Evolutionary conservation across 129 eudicot genomes (phyloP).

Genomic region (Centrapalus pauciflorus): DNA sequence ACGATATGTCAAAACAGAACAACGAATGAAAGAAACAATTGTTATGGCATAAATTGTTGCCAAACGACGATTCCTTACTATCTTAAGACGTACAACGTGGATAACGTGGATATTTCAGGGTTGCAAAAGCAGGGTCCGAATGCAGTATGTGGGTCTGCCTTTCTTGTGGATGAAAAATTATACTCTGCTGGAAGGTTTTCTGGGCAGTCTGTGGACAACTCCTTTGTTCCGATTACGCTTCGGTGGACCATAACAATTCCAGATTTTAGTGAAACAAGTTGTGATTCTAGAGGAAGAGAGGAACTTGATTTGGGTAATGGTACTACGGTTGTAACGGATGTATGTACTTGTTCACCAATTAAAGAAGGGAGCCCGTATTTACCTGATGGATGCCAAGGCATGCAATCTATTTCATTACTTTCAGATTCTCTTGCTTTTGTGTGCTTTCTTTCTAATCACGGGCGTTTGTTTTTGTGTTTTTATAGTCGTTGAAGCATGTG

Average conservation of each 20-base stretch:
- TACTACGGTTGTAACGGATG: not conserved
- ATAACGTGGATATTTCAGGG: not conserved
- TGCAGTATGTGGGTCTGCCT: conserved; percentile 3
- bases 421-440: not conserved
- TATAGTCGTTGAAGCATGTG: conserved; percentile 1
- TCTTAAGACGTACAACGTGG: not conserved
- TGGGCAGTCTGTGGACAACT: not conserved
- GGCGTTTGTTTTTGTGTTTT: no score
- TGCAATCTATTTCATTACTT: not conserved
- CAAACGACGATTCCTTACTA: conserved; percentile 7
- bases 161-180: not conserved
- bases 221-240: not conserved
- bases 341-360: not conserved
- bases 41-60: conserved; percentile 13
- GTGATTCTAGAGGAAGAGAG: not conserved
- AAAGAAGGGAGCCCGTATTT: conserved; percentile 14
- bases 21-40: not conserved
- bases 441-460: no score
- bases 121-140: not conserved
- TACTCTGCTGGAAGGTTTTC: not conserved
- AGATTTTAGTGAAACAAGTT: not conserved
- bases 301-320: conserved; percentile 4
- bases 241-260: not conserved
- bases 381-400: conserved; percentile 8
- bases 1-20: not conserved